Evolutionary conservation across 1,284 basidiomycete genomes (phyloP), one percentile per base, ranked within the genome.

Genomic region (Moesziomyces parantarcticus): DNA sequence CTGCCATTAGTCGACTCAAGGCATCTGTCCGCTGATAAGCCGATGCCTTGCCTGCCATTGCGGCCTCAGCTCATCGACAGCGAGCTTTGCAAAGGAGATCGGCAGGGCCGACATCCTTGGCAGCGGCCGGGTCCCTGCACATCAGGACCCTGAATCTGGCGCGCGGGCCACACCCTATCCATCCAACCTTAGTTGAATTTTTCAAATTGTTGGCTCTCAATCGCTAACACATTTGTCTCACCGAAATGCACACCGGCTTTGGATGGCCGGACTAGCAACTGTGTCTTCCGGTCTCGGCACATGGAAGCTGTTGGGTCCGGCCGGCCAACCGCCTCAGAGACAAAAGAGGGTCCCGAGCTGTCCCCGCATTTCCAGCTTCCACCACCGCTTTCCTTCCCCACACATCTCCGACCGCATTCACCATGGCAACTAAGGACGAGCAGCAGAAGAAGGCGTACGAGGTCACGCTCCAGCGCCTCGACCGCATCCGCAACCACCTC

Each of bases 401-500:
- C 21, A 11, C 13, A 44, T 25, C n/a, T n/a, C 43, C 21, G 29
- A 44, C 21, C 2, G 8, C 43, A 22, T n/a, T 20, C 50, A 46
- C 29, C 20, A 72, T 72, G 69, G 50, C 59, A 23, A 49, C 23
- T 14, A 72, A 63, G 32, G 45, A 62, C 13, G 63, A 62, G 36
- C 59, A 62, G 50, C 66, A 62, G 10, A 69, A 74, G 41, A 21
- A 65, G 47, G 71, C 66, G 20, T 79, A 79, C 58, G 60, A 70
- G 21, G 51, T 45, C 6, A 76, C 74, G 20, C 51, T 76, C 9
- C 40, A 66, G 49, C 62, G 92, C 21, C 86, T 94, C 42, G 85
- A 89, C 53, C 87, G 88, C 75, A 89, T 94, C 58, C 89, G 90
- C 79, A 86, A 88, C 0, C 93, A 94, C 68, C 87, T 94, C 23